Evolutionary conservation across 2,329 filamentous ascomycete genomes (phyloP).

Genomic region (Calonectria montana): DNA sequence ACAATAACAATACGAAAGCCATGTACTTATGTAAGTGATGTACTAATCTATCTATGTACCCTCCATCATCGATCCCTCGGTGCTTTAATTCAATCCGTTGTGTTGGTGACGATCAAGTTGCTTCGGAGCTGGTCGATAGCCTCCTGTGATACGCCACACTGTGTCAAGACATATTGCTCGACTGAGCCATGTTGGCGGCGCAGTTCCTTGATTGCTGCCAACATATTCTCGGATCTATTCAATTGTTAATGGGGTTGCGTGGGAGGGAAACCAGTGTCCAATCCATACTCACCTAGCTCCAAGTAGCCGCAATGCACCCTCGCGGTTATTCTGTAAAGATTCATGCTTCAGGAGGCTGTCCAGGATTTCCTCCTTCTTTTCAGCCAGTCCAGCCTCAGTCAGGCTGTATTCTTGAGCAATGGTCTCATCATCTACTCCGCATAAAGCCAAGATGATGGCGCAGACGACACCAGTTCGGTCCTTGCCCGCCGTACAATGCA

Average conservation of each 20-base stretch:
- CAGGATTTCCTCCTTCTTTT: conserved; percentile 64
- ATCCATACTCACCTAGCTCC: conserved; percentile 51
- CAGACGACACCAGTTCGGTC: conserved; percentile 80
- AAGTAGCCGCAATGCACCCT: conserved; percentile 58
- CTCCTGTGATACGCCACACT: conserved; percentile 67
- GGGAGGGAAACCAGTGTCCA: neutral
- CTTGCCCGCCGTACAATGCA: conserved; percentile 84
- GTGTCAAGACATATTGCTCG: conserved; percentile 70
- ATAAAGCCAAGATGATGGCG: conserved; percentile 73
- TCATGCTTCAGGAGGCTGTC: conserved; percentile 61
- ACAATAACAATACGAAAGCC: conserved; percentile 41
- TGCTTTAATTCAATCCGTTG: conserved; percentile 46
- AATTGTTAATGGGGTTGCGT: conserved; percentile 5
- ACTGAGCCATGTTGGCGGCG: conserved; percentile 70
- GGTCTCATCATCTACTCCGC: conserved; percentile 67
- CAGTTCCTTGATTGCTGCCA: conserved; percentile 64
- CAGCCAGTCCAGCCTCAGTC: conserved; percentile 70
- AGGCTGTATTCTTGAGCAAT: conserved; percentile 77
- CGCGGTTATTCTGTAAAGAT: conserved; percentile 58
- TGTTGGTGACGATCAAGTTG: conserved; percentile 58
- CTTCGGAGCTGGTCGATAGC: conserved; percentile 64
- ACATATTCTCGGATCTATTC: conserved; percentile 59
- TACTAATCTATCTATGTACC: conserved; percentile 33
- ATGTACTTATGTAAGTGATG: conserved; percentile 34
- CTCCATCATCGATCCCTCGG: conserved; percentile 47